These are phyloP conservation scores for Calonectria naviculata DNA, from an alignment of 2,329 filamentous ascomycete species.

Conservation along the genomic window DNA sequence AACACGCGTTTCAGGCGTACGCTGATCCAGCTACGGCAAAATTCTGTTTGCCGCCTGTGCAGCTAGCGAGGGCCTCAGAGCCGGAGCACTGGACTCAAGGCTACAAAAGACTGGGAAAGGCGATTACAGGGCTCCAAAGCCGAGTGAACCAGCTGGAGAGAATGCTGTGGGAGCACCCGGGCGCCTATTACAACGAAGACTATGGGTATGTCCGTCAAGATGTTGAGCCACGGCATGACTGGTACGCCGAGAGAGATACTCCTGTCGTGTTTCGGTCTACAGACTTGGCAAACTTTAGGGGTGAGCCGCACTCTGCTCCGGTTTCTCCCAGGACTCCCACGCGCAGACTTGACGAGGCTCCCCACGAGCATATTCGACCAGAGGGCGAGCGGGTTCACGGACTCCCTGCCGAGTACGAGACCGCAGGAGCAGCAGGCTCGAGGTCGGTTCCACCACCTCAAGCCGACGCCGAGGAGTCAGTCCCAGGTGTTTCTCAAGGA, in stretches of 20 bases:
- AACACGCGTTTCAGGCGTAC: not conserved
- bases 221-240: too few relatives aligned
- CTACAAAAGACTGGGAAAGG: too few relatives aligned
- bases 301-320: not conserved
- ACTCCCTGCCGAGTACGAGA: not conserved
- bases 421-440: not conserved
- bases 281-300: too few relatives aligned
- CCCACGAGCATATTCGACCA: not conserved
- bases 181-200: not conserved
- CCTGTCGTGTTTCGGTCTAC: not conserved
- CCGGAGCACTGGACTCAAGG: too few relatives aligned
- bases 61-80: too few relatives aligned
- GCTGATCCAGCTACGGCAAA: too few relatives aligned
- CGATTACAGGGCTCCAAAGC: not conserved
- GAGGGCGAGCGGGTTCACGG: not conserved
- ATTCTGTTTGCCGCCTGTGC: not conserved
- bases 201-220: not conserved
- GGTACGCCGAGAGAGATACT: too few relatives aligned
- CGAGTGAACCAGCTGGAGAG: not conserved
- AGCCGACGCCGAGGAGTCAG: not conserved
- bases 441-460: not conserved
- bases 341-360: not conserved
- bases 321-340: not conserved
- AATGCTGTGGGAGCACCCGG: not conserved
- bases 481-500: not conserved